phyloP scores from a whole-genome alignment of 2,329 filamentous ascomycete genomes.

The Colletotrichum sp. region DNA sequence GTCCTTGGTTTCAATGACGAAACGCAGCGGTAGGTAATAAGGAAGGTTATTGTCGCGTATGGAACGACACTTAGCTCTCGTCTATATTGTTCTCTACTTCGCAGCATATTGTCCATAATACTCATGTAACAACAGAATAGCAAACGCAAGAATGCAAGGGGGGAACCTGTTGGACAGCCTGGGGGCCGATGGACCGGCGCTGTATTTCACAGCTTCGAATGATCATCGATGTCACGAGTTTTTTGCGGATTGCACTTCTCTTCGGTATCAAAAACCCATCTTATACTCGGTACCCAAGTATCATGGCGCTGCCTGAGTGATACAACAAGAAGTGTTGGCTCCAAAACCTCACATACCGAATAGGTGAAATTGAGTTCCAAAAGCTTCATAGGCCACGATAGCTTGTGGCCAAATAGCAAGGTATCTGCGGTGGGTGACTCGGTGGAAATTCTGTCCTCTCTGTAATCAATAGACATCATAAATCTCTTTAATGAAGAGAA shows the following conservation, averaged over 20 bases:
- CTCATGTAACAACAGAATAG: not conserved
- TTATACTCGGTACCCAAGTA: accelerated
- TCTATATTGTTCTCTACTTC: not conserved
- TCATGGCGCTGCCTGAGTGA: not conserved
- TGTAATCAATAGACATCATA: too few relatives aligned
- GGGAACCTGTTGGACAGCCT: not conserved
- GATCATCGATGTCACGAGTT: too few relatives aligned
- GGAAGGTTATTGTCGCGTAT: not conserved
- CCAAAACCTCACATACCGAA: accelerated
- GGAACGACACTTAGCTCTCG: not conserved
- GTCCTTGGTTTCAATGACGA: not conserved
- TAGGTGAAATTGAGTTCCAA: not conserved
- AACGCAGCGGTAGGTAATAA: too few relatives aligned
- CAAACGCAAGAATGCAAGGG: not conserved
- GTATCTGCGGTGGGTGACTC: not conserved
- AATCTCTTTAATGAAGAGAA: too few relatives aligned
- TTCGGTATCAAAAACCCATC: not conserved
- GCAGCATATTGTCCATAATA: not conserved
- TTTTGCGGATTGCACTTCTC: not conserved
- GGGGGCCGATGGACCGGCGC: accelerated
- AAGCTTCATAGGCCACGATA: not conserved
- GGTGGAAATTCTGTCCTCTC: not conserved
- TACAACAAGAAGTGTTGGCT: not conserved
- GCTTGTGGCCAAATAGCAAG: not conserved
- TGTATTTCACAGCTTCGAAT: not conserved